Base-by-base conservation (phyloP, 352 stramenopile species). In the Pythium phragmitis region DNA sequence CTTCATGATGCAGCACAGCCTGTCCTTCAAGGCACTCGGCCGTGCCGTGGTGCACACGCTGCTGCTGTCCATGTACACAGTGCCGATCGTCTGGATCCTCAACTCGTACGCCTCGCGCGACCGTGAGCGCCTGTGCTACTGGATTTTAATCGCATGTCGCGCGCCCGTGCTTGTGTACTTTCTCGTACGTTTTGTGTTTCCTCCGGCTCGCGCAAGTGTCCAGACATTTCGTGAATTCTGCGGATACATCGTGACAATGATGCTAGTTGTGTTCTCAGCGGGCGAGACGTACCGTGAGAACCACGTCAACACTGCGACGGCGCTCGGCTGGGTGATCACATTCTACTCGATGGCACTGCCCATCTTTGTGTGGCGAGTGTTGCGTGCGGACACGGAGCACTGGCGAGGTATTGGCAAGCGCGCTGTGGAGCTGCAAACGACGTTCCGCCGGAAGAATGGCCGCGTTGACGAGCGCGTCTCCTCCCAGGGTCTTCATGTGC, bases 1-100 rank as follows among this genome's bases (percentile, higher is more conserved):
- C 16, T 88, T 83, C 47, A 65, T 88, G 42, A 47, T 79, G 13
- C 79, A 88, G 56, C 82, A 80, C 42, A 85, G 69, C 48, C 71
- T 88, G 7, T 85, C 80, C 5, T 30, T 74, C 2, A 74, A 69
- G 26, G 74, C 77, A 16, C 63, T 87, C 50, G 19, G 69, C 67
- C 3, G 68, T 72, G 11, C 45, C 2, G 37, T 42, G 37, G 74
- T 12, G 11, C 75, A 14, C 60, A 85, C 46, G 74, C 70, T 5
- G 33, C 77, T 3, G 13, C 73, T 13, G 14, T 81, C 12, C 64
- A 68, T 7, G 23, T 82, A 82, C 48, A 79, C 68, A n/a, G 45
- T 79, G 4, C 46, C 76, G 1, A 13, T 77, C 9, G 23, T 54
- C 7, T 59, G 43, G 19, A 61, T 72, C 21, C 4, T 62, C 16